Evolutionary conservation across 169 alveolate species (phyloP).

Genomic region (Plasmodium inui): DNA sequence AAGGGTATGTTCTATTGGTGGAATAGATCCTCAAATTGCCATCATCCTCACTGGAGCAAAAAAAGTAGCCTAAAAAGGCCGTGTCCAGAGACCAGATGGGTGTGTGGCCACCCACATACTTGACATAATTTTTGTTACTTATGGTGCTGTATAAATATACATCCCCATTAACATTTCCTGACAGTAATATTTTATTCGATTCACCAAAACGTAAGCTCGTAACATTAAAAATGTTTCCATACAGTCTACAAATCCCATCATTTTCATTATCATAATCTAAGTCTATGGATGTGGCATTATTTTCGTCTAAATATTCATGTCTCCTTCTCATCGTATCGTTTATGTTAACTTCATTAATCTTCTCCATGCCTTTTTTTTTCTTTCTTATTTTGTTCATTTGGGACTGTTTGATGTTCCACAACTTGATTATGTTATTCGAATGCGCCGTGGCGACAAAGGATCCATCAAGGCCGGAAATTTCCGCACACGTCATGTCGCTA

Average conservation of each 20-base stretch:
- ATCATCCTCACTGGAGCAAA: constrained; percentile 69
- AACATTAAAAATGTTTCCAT: constrained; percentile 54
- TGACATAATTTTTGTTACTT: constrained; percentile 73
- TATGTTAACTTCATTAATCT: neutral
- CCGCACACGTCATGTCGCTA: constrained; percentile 73
- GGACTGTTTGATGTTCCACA: constrained; percentile 63
- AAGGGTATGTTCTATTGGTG: constrained; percentile 68
- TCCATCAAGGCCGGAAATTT: constrained; percentile 68
- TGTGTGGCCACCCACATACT: constrained; percentile 71
- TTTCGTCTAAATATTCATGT: constrained; percentile 33
- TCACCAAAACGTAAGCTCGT: constrained; percentile 73
- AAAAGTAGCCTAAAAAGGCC: constrained; percentile 65
- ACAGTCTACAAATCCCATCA: constrained; percentile 46
- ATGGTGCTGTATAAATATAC: constrained; percentile 62
- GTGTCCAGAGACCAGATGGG: constrained; percentile 74
- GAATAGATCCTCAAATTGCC: constrained; percentile 72
- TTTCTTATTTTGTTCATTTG: constrained; percentile 50
- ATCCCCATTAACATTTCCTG: constrained; percentile 76
- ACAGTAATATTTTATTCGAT: constrained; percentile 67
- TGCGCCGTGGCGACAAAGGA: constrained; percentile 73
- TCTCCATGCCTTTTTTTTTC: constrained; percentile 34
- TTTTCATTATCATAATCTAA: constrained; percentile 53
- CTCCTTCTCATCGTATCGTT: constrained; percentile 14
- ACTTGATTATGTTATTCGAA: constrained; percentile 65
- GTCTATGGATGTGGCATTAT: neutral